These are phyloP conservation scores for Nicotiana sylvestris DNA, from an alignment of 257 asterid species.

Conservation along the genomic window DNA sequence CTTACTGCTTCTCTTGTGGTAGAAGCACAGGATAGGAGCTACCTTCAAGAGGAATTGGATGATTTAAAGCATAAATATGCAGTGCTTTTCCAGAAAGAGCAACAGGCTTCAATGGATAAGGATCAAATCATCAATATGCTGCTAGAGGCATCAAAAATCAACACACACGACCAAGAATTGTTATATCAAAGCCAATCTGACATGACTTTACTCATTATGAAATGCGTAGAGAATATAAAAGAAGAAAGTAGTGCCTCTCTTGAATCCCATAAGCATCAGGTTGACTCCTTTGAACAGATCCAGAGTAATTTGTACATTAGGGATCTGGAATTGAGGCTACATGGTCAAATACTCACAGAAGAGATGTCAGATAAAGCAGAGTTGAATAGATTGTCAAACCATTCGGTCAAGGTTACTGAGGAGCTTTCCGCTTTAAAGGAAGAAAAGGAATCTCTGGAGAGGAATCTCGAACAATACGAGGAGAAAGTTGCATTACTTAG, in stretches of 20 bases:
- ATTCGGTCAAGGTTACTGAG: constrained; percentile 38
- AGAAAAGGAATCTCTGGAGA: constrained; percentile 54
- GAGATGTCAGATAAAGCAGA: constrained; percentile 41
- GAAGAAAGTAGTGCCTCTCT: constrained; percentile 33
- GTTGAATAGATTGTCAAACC: constrained; percentile 42
- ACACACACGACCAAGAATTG: constrained; percentile 31
- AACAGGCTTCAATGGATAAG: constrained; percentile 43
- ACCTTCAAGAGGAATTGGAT: constrained; percentile 55
- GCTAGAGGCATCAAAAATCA: constrained; percentile 67
- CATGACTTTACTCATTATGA: constrained; percentile 34
- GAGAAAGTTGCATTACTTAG: constrained; percentile 68
- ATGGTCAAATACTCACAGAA: constrained; percentile 56
- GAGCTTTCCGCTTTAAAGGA: constrained; percentile 46
- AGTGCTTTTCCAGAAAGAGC: constrained; percentile 41
- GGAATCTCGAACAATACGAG: constrained; percentile 64
- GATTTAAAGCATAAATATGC: constrained; percentile 48
- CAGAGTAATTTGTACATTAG: constrained; percentile 59
- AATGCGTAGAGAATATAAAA: constrained; percentile 60
- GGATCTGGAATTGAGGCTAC: constrained; percentile 56
- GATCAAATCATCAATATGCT: constrained; percentile 46
- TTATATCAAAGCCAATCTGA: constrained; percentile 37
- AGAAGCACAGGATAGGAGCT: constrained; percentile 55
- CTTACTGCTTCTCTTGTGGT: constrained; percentile 51
- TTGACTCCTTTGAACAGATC: constrained; percentile 44
- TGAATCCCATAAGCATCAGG: constrained; percentile 40